Evolutionary conservation across 192 early-diverging fungal genomes (phyloP), one percentile per base, ranked within the genome.

Genomic region (Helicostylum pulchrum): DNA sequence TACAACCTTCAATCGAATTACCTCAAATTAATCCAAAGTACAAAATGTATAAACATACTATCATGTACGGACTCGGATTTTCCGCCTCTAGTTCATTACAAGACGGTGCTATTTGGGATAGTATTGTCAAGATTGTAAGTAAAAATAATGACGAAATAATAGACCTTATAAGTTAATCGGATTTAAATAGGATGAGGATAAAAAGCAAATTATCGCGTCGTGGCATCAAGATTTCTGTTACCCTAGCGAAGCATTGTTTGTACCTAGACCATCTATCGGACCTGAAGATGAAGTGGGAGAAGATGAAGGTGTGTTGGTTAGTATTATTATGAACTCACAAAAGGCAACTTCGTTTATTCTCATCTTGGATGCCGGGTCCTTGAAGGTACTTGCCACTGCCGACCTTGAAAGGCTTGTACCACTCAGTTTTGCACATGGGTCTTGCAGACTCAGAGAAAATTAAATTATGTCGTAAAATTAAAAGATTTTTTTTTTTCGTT

Each of bases 221-320:
- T 80, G 78, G 78, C 54, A 77, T 34, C 78, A 88, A 68, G 79
- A 79, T 53, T 78, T 87, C 63, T 88, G 87, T 71, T 90, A 83
- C 61, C 90, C 92, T n/a, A 87, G 88, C 7, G 90, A 94, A 76
- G 84, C 92, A 1, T 64, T 88, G 5, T 94, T 92, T 80, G 84
- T 94, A 32, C 86, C 90, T 42, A 77, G 67, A 12, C 53, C 64
- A 7, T 46, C 42, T 23, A 36, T 32, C 14, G 60, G 61, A 14
- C 42, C 57, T 45, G 70, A 62, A 19, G 63, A 80, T 32, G 73
- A 68, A n/a, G 74, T 76, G 23, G 61, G 31, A 73, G 92, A 94
- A 75, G 92, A 92, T 67, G 84, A 90, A 32, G 92, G 92, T n/a
- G 87, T 86, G 30, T 42, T 94, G 20, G 59, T 94, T 42, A 87